Base-by-base conservation (phyloP, 2,329 filamentous ascomycete genomes). In the Penicillium sp. region DNA sequence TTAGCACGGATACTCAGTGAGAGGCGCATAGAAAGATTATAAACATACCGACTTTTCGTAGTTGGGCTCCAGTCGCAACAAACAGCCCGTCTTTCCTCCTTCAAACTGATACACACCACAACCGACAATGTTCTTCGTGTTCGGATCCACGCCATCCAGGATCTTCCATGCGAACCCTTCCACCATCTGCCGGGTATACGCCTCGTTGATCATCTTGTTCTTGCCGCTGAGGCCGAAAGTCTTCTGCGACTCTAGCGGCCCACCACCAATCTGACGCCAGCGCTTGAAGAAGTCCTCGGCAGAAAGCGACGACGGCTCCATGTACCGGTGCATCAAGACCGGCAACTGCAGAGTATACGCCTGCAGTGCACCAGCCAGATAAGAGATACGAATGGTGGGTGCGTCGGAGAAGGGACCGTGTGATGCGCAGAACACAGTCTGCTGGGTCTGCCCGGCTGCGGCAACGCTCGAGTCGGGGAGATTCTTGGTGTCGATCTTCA, bases 231-330 rank as follows among this genome's bases (percentile, higher is more conserved):
- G 74, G 0, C 88, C 87, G 75, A 99, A 96, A 35, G 98, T 92
- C 50, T 85, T 85, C 75, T 99, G 95, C 0, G 91, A 88, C 76
- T 99, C 96, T 34, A 96, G 86, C 1, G 93, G 89, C 1, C 87
- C 86, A 5, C 90, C 92, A 12, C 95, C 95, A 69, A 99, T 98
- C 78, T 99, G 95, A 82, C 96, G 96, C 95, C 95, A 99, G 54
- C 96, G 85, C 82, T 96, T 97, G 85, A 99, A 99, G 78, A 98
- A 99, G 73, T 99, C 95, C 54, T 99, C 95, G 0, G 89, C 87
- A 6, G 86, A 86, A 41, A 99, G 82, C 58, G 95, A 89, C 0
- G 95, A 93, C 0, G 91, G 87, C 63, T 97, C 93, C 92, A 98
- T 97, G 73, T 96, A 99, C 75, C 97, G 96, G 78, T 98, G 94